phyloP scores from a whole-genome alignment of 108 stramenopile genomes.

The Chaetoceros muelleri region DNA sequence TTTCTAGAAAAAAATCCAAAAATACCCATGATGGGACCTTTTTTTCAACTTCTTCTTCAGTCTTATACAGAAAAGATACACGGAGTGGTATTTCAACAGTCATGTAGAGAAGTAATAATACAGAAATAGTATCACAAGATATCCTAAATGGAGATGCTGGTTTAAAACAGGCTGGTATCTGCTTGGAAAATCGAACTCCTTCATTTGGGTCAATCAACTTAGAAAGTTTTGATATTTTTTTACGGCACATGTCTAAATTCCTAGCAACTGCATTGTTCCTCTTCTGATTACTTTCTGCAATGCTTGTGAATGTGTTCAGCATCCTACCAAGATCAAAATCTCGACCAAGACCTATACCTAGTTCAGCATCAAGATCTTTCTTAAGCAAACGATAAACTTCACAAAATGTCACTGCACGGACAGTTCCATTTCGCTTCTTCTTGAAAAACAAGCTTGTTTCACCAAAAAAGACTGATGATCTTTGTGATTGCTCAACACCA shows the following conservation, averaged over 20 bases:
- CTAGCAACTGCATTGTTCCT: conserved; percentile 26
- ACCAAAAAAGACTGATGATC: conserved; percentile 27
- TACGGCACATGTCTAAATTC: conserved; percentile 19
- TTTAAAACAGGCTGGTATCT: conserved; percentile 8
- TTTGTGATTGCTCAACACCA: not conserved
- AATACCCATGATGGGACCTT: not conserved
- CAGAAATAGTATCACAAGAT: conserved; percentile 21
- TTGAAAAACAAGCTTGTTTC: conserved; percentile 52
- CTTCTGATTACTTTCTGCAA: conserved; percentile 19
- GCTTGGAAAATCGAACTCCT: not conserved
- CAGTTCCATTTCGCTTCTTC: conserved; percentile 26
- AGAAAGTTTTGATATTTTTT: conserved; percentile 16
- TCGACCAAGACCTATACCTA: conserved; percentile 7
- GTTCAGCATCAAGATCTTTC: conserved; percentile 26
- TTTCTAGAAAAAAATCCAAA: conserved; percentile 23
- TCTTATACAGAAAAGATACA: conserved; percentile 14
- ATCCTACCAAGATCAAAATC: conserved; percentile 23
- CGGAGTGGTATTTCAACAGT: conserved; percentile 14
- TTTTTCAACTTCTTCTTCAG: conserved; percentile 1
- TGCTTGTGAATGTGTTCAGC: conserved; percentile 20
- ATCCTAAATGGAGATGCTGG: conserved; percentile 24
- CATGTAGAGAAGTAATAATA: conserved; percentile 18
- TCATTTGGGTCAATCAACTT: conserved; percentile 20
- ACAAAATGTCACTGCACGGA: conserved; percentile 26
- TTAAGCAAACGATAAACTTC: conserved; percentile 25